These are phyloP conservation scores for Viola pubescens DNA, from an alignment of 441 rosid genomes.

Conservation along the genomic window DNA sequence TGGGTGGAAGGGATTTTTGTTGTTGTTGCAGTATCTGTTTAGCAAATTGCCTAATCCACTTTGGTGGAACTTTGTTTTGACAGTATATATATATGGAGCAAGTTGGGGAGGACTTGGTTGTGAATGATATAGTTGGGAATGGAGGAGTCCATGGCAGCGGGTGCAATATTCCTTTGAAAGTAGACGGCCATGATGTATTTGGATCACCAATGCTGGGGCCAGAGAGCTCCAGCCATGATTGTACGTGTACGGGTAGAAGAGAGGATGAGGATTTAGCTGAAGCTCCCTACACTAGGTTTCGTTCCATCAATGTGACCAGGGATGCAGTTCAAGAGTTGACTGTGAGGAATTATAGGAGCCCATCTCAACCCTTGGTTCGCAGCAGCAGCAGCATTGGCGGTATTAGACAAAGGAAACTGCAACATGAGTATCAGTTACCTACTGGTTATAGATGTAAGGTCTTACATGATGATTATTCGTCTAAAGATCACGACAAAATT, in stretches of 20 bases:
- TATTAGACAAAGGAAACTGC: constrained; percentile 4
- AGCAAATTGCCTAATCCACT: constrained; percentile 7
- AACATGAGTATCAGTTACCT: constrained; percentile 1
- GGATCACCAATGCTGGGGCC: constrained; percentile 30
- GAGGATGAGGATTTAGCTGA: constrained; percentile 22
- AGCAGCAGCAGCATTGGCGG: constrained; percentile 3
- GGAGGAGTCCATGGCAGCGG: constrained; percentile 27
- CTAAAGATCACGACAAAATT: neutral
- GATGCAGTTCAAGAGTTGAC: constrained; percentile 44
- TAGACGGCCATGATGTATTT: constrained; percentile 27
- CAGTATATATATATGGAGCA: constrained; percentile 34
- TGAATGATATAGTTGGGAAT: constrained; percentile 25
- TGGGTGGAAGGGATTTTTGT: neutral
- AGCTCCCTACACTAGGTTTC: constrained; percentile 14
- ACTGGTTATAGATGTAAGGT: neutral
- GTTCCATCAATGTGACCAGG: constrained; percentile 23
- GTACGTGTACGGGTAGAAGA: constrained; percentile 10
- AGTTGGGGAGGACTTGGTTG: constrained; percentile 36
- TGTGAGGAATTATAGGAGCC: constrained; percentile 25
- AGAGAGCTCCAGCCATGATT: constrained; percentile 26
- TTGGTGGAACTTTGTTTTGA: constrained; percentile 18
- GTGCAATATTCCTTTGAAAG: constrained; percentile 29
- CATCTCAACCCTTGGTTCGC: constrained; percentile 21
- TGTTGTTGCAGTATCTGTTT: neutral
- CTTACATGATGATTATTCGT: constrained; percentile 4